These are phyloP conservation scores for Aechmea fasciata DNA, from an alignment of 176 grass and related monocot species.

Conservation along the genomic window DNA sequence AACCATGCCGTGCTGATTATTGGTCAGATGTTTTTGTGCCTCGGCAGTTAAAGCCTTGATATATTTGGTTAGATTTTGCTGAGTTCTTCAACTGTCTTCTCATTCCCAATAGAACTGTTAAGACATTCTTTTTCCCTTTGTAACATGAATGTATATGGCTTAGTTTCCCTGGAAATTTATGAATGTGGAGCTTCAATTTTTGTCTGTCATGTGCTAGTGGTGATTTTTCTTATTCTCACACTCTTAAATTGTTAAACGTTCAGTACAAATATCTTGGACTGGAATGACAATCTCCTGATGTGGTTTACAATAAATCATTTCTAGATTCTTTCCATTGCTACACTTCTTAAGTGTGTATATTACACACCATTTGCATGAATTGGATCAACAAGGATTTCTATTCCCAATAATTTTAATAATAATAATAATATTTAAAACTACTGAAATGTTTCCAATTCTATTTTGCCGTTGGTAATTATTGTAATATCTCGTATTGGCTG, in stretches of 20 bases:
- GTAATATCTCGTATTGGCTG: background rate
- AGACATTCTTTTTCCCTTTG: background rate
- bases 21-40: too few species aligned
- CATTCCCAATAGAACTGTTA: background rate
- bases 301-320: too few species aligned
- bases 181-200: background rate
- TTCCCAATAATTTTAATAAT: background rate
- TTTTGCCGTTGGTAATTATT: background rate
- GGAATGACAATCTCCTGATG: background rate
- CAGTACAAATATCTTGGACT: background rate
- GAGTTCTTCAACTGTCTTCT: background rate
- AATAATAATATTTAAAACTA: background rate
- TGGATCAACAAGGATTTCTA: background rate
- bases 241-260: background rate
- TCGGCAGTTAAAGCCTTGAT: background rate
- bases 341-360: background rate
- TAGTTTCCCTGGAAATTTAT: background rate
- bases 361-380: background rate
- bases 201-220: background rate
- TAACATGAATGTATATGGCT: background rate
- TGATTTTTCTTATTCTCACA: background rate
- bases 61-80: background rate
- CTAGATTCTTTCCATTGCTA: too few species aligned
- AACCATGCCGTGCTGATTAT: too few species aligned
- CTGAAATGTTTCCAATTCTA: background rate